phyloP scores from a whole-genome alignment of 192 early-diverging fungal genomes.

The Kickxella alabastrina region DNA sequence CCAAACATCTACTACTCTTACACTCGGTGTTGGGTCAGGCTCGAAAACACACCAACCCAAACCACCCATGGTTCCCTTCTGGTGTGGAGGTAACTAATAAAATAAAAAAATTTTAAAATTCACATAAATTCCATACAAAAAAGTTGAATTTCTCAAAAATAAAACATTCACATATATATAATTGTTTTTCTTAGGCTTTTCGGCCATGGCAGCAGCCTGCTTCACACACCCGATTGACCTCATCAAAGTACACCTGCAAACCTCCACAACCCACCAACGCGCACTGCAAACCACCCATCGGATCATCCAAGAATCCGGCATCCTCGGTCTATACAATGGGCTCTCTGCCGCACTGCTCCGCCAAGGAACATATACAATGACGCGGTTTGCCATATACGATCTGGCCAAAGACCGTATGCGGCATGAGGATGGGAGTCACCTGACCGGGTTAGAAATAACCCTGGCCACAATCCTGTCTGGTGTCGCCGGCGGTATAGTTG shows the following conservation, averaged over 20 bases:
- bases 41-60: background rate
- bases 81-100: constrained; percentile 41
- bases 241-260: constrained; percentile 90
- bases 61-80: constrained; percentile 42
- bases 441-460: constrained; percentile 7
- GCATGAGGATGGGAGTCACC: constrained; percentile 8
- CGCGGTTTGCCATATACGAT: constrained; percentile 77
- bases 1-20: background rate
- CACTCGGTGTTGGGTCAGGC: background rate
- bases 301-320: constrained; percentile 75
- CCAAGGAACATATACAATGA: constrained; percentile 76
- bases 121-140: background rate
- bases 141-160: background rate
- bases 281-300: constrained; percentile 50
- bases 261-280: constrained; percentile 50
- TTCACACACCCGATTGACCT: constrained; percentile 82
- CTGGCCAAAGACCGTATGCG: constrained; percentile 22
- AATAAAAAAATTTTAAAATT: background rate
- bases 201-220: constrained; percentile 50
- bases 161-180: background rate
- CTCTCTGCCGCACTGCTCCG: constrained; percentile 69
- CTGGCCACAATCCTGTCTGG: constrained; percentile 36
- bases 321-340: constrained; percentile 75
- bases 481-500: constrained; percentile 59
- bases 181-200: constrained; percentile 25